Evolutionary conservation across 768 basidiomycete genomes (phyloP).

Genomic region (Agaricus sinodeliciosus): DNA sequence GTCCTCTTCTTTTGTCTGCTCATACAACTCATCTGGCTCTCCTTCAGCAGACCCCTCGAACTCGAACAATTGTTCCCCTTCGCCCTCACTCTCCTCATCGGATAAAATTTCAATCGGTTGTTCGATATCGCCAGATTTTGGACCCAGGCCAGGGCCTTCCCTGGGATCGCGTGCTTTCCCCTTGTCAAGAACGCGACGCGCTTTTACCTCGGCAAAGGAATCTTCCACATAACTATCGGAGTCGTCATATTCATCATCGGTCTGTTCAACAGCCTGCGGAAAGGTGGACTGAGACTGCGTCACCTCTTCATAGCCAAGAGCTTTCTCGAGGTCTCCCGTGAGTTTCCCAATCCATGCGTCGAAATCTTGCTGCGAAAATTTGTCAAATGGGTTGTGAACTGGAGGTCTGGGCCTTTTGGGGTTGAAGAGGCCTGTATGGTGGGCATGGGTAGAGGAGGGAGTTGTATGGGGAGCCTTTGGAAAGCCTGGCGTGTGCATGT

Average conservation of each 20-base stretch:
- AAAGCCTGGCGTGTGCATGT: slow-evolving; percentile 6
- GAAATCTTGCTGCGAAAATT: slow-evolving; percentile 61
- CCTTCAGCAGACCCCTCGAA: slow-evolving; percentile 23
- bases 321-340: slow-evolving; percentile 47
- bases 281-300: slow-evolving; percentile 5
- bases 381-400: slow-evolving; percentile 67
- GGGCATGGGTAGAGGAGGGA: slow-evolving; percentile 13
- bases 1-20: slow-evolving; percentile 15
- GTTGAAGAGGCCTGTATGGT: background rate
- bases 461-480: slow-evolving; percentile 19
- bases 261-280: slow-evolving; percentile 1
- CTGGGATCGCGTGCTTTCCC: slow-evolving; percentile 59
- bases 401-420: slow-evolving; percentile 34
- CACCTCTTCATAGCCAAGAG: slow-evolving; percentile 45
- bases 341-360: slow-evolving; percentile 67
- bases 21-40: slow-evolving; percentile 19
- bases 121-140: slow-evolving; percentile 23
- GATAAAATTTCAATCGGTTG: slow-evolving; percentile 43
- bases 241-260: slow-evolving; percentile 17
- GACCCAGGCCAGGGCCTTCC: slow-evolving; percentile 49
- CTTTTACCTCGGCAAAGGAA: slow-evolving; percentile 48
- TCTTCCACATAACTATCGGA: slow-evolving; percentile 36
- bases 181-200: slow-evolving; percentile 37
- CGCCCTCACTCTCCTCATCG: slow-evolving; percentile 25
- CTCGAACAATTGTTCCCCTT: slow-evolving; percentile 16